Evolutionary conservation across 1,139 yeast genomes (phyloP).

Genomic region (Yamadazyma buinensis): DNA sequence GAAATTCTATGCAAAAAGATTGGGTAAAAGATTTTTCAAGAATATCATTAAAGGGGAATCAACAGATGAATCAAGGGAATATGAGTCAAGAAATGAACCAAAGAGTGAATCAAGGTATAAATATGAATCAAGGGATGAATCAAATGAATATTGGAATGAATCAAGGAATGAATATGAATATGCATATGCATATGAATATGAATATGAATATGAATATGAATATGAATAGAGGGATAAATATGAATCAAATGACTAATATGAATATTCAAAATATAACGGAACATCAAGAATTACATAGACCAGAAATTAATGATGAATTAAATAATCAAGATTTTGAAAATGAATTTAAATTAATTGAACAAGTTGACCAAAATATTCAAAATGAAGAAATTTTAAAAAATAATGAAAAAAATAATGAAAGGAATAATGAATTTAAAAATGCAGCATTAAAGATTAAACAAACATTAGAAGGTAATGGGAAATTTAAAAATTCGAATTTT

Average conservation of each 20-base stretch:
- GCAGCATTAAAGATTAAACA: slow-evolving; percentile 37
- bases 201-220: background rate
- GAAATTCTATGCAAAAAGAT: background rate
- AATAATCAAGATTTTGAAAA: slow-evolving; percentile 25
- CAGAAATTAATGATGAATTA: slow-evolving; percentile 19
- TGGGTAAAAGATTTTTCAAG: slow-evolving; percentile 9
- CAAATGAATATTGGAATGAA: slow-evolving; percentile 1
- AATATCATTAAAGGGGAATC: slow-evolving; percentile 1
- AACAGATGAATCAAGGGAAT: background rate
- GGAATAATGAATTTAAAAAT: slow-evolving; percentile 38
- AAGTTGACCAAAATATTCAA: slow-evolving; percentile 34
- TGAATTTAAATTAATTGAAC: slow-evolving; percentile 36
- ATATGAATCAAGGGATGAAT: slow-evolving; percentile 8
- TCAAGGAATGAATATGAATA: background rate
- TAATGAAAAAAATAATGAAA: slow-evolving; percentile 31
- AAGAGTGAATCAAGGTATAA: slow-evolving; percentile 1
- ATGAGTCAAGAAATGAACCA: background rate
- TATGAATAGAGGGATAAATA: background rate
- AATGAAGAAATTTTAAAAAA: slow-evolving; percentile 28
- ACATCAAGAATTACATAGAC: slow-evolving; percentile 28
- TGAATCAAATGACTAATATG: slow-evolving; percentile 1
- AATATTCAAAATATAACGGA: slow-evolving; percentile 16
- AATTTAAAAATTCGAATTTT: slow-evolving; percentile 37
- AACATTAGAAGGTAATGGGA: slow-evolving; percentile 32
- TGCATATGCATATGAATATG: background rate